phyloP scores from a whole-genome alignment of 176 grass and related monocot genomes.

The Cymbopogon citratus region DNA sequence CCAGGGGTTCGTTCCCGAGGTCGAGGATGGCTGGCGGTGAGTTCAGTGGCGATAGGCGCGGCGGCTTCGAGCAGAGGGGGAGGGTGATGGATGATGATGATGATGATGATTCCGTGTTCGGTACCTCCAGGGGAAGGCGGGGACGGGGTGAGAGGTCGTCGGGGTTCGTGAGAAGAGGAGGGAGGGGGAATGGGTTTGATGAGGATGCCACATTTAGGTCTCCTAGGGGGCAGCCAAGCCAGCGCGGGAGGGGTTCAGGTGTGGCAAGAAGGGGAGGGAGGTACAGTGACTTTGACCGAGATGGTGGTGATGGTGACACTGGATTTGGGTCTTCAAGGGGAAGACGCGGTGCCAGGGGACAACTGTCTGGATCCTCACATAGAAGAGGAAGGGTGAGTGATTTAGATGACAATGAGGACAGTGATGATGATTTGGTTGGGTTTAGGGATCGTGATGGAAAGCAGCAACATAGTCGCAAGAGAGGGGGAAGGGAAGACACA shows the following conservation, averaged over 20 bases:
- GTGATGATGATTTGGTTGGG: not conserved
- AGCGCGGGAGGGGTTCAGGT: not conserved
- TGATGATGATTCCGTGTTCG: slow-evolving; percentile 27
- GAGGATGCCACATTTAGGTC: slow-evolving; percentile 34
- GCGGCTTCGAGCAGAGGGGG: slow-evolving; percentile 29
- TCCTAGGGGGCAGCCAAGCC: slow-evolving; percentile 18
- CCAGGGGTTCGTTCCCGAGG: slow-evolving; percentile 30
- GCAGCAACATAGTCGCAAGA: not conserved
- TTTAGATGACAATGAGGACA: slow-evolving; percentile 8
- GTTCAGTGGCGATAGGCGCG: slow-evolving; percentile 28
- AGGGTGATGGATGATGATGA: slow-evolving; percentile 35
- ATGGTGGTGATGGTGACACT: slow-evolving; percentile 39
- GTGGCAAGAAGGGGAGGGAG: slow-evolving; percentile 28
- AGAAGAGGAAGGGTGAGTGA: slow-evolving; percentile 43
- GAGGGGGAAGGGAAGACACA: not conserved
- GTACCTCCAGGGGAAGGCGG: slow-evolving; percentile 42
- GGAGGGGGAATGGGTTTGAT: slow-evolving; percentile 31
- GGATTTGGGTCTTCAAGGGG: slow-evolving; percentile 39
- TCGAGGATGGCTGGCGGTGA: slow-evolving; percentile 45
- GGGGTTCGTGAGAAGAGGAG: slow-evolving; percentile 31
- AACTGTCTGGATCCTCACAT: slow-evolving; percentile 9
- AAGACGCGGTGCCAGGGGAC: slow-evolving; percentile 16
- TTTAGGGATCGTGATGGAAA: slow-evolving; percentile 25
- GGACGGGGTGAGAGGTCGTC: slow-evolving; percentile 22
- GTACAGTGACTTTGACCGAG: slow-evolving; percentile 33